Evolutionary conservation across 2,329 filamentous ascomycete species (phyloP).

Genomic region (Aspergillus intermedius): DNA sequence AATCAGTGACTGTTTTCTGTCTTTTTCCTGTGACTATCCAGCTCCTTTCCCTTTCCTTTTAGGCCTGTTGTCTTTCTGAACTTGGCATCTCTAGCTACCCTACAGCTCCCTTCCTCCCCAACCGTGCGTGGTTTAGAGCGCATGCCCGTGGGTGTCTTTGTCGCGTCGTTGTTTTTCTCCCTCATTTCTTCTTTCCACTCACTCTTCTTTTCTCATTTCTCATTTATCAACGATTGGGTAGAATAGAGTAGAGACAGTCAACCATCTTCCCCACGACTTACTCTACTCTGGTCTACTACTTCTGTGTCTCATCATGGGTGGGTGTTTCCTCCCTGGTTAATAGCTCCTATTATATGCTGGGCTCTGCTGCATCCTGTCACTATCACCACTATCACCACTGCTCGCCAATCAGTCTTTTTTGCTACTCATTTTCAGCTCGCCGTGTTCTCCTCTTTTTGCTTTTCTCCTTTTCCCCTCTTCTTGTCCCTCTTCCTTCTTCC

Average conservation of each 20-base stretch:
- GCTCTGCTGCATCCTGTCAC: slow-evolving; percentile 8
- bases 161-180: not conserved
- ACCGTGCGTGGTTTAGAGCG: not conserved
- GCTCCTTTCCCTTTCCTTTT: not conserved
- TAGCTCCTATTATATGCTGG: slow-evolving; percentile 4
- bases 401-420: slow-evolving; percentile 1
- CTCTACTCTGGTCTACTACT: not conserved
- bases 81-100: not conserved
- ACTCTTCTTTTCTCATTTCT: not conserved
- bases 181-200: not conserved
- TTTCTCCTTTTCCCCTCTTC: slow-evolving; percentile 6
- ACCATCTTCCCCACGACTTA: too few relatives aligned
- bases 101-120: too few relatives aligned
- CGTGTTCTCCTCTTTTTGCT: slow-evolving; percentile 5
- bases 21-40: not conserved
- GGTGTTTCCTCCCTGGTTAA: slow-evolving; percentile 6
- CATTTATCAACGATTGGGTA: slow-evolving; percentile 1
- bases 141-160: not conserved
- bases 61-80: not conserved
- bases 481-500: slow-evolving; percentile 6
- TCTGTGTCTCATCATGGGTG: slow-evolving; percentile 14
- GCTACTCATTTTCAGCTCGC: not conserved
- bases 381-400: slow-evolving; percentile 2
- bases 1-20: not conserved
- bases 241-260: too few relatives aligned